Evolutionary conservation across 1,139 yeast species (phyloP), one percentile per base, ranked within the genome.

Genomic region (Barnettozyma hawaiiensis): DNA sequence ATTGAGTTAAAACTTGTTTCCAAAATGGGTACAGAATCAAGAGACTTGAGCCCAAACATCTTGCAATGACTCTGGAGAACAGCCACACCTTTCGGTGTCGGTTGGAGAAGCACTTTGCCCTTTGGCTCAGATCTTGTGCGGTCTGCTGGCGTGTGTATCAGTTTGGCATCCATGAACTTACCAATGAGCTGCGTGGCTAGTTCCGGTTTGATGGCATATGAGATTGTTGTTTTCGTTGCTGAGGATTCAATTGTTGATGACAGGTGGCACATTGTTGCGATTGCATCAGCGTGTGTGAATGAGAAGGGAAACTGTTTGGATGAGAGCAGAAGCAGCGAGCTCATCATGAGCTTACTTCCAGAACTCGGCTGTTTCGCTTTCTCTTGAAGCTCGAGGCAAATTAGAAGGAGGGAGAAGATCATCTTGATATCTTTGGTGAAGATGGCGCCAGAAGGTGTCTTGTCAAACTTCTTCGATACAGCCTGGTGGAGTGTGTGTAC

Each of bases 81-180:
- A 0, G 89, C 80, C 5, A 87, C 76, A 1, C 97, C 98, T 57
- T 92, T 92, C 0, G 97, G 92, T 0, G 97, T 87, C 5, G 96
- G 95, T 55, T 90, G 97, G 28, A 89, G 58, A 4, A 66, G 44
- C 1, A 69, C 64, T 36, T 64, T 59, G 3, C 56, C 62, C 43
- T 72, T 71, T 2, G 80, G 70, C 37, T 58, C 64, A n/a, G 60
- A 52, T 41, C 80, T 59, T 0, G 94, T 82, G 52, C 94, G 69
- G 51, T 84, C 90, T 7, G 76, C 74, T 0, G 96, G 96, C 20
- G 80, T 76, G 57, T 89, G 96, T 10, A 90, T 53, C 5, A 89
- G 64, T 47, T 78, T 81, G 0, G 94, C 85, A 1, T 67, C 67
- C 67, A 78, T 78, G 57, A 85, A 86, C 20, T 69, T 63, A 26